Conservation (phyloP, 2,329 filamentous ascomycete genomes). For the Corynespora cassiicola region DNA sequence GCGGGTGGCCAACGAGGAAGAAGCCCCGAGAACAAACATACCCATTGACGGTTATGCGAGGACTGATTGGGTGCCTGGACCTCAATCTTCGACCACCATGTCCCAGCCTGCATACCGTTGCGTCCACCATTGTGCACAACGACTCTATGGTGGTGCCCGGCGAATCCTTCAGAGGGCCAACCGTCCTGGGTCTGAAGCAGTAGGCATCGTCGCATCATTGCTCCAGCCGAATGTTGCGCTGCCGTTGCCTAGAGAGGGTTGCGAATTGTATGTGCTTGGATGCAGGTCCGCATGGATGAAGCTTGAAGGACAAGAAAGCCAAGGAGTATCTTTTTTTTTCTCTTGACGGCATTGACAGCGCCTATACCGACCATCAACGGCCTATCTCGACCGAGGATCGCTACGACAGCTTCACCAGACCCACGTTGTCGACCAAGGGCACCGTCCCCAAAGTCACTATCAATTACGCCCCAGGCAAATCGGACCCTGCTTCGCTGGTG, state of each 20-base stretch:
- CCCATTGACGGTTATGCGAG: background rate
- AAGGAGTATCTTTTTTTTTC: too few species aligned
- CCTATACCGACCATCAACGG: background rate
- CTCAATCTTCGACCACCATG: slow-evolving; percentile 2
- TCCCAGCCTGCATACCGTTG: background rate
- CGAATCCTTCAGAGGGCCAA: slow-evolving; percentile 7
- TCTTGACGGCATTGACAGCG: background rate
- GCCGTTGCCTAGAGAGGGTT: too few species aligned
- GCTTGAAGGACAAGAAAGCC: background rate
- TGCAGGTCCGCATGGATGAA: too few species aligned
- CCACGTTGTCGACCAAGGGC: too few species aligned
- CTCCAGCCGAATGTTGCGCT: background rate
- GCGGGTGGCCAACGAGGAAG: background rate
- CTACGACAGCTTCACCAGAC: too few species aligned
- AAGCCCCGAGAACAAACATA: background rate
- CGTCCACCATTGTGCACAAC: background rate
- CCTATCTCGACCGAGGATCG: background rate
- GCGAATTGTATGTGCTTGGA: too few species aligned
- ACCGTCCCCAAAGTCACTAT: too few species aligned
- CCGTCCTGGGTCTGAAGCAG: slow-evolving; percentile 6
- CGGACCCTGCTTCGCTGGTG: too few species aligned
- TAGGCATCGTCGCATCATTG: slow-evolving; percentile 1
- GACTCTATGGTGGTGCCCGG: slow-evolving; percentile 1
- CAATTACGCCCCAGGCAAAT: too few species aligned
- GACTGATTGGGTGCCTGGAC: background rate